Conservation (phyloP, 2,329 filamentous ascomycete genomes). For the Colletotrichum eleusines region DNA sequence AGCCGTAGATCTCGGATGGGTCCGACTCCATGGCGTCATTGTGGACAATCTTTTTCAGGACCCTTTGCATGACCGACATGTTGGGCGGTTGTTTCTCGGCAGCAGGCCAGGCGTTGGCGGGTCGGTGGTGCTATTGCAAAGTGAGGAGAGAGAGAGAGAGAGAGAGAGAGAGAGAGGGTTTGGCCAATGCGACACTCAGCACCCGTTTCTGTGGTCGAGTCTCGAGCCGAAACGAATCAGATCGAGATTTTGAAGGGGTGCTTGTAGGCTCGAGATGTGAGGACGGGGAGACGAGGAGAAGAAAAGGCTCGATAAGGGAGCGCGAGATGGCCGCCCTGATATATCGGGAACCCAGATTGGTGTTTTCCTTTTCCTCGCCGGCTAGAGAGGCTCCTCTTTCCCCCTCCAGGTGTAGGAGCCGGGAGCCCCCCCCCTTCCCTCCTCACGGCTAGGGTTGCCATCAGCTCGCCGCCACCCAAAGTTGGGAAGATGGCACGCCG, state of each 20-base stretch:
- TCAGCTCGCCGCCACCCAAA: constrained; percentile 14
- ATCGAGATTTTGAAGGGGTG: neutral
- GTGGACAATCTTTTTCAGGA: constrained; percentile 59
- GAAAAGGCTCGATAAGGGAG: neutral
- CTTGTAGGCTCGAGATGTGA: neutral
- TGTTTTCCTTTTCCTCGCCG: constrained; percentile 24
- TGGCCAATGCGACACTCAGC: constrained; percentile 25
- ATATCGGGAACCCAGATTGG: constrained; percentile 32
- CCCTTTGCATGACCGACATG: constrained; percentile 38
- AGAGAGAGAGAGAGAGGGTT: neutral
- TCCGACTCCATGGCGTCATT: constrained; percentile 74
- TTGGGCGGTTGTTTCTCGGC: constrained; percentile 27
- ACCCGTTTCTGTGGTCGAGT: constrained; percentile 26
- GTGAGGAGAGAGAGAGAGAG: neutral
- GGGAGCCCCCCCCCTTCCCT: no score
- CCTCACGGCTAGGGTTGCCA: constrained; percentile 27
- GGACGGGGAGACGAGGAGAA: constrained; percentile 26
- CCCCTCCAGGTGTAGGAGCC: constrained; percentile 24
- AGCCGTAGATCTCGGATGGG: constrained; percentile 76
- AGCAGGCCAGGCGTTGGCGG: constrained; percentile 39
- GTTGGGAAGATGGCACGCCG: constrained; percentile 9
- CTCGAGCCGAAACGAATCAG: constrained; percentile 21
- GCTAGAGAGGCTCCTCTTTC: constrained; percentile 16
- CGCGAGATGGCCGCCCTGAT: constrained; percentile 29
- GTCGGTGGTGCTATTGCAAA: constrained; percentile 31